Evolutionary conservation across 2,329 filamentous ascomycete genomes (phyloP).

Genomic region (Scedosporium minutisporum): DNA sequence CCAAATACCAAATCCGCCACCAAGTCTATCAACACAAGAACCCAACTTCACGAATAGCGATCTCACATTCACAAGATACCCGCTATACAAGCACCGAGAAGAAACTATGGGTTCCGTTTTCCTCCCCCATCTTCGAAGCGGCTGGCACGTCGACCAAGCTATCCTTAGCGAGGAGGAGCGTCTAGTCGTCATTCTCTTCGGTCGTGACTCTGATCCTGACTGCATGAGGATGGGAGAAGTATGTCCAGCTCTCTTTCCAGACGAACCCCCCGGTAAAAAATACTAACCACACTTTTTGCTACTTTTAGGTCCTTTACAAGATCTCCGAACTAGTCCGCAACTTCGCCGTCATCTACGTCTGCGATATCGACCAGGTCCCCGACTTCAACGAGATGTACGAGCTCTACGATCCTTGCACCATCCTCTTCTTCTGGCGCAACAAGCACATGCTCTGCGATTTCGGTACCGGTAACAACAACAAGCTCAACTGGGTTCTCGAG

Average conservation of each 20-base stretch:
- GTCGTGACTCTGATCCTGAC: constrained; percentile 73
- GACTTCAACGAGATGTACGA: constrained; percentile 97
- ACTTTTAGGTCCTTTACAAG: constrained; percentile 73
- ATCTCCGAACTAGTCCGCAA: constrained; percentile 92
- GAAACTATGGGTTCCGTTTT: constrained; percentile 67
- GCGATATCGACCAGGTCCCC: constrained; percentile 82
- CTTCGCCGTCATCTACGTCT: constrained; percentile 86
- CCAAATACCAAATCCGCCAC: background rate
- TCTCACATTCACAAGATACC: too few species aligned
- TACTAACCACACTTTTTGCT: constrained; percentile 33
- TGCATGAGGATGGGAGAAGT: constrained; percentile 30
- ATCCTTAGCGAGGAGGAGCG: constrained; percentile 87
- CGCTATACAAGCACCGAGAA: background rate
- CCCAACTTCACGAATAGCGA: background rate
- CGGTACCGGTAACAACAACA: constrained; percentile 97
- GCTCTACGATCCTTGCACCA: constrained; percentile 80
- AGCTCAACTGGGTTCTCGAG: constrained; percentile 86
- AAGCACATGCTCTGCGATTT: constrained; percentile 49
- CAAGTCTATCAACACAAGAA: background rate
- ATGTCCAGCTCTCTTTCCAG: background rate
- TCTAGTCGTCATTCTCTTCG: constrained; percentile 88
- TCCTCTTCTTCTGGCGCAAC: constrained; percentile 43
- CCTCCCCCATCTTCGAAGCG: constrained; percentile 79
- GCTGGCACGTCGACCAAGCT: constrained; percentile 97
- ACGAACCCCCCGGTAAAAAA: background rate